Percentiles rank a stretch among this genome's conserved stretches.
Conservation (phyloP, 2,329 filamentous ascomycete genomes). For the Periconia macrospinosa region DNA sequence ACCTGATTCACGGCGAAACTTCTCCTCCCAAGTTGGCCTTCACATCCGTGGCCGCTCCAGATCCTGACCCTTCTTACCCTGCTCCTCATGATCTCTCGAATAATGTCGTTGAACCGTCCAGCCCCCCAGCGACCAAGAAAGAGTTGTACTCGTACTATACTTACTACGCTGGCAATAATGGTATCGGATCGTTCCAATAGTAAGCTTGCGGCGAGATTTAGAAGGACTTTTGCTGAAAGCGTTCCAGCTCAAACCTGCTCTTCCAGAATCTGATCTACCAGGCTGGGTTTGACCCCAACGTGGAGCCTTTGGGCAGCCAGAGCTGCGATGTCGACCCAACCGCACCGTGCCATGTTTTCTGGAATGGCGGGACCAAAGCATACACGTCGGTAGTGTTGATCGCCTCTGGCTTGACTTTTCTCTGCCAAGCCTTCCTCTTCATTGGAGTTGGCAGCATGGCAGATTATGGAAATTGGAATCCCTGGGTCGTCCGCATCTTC, state of each 20-base stretch:
- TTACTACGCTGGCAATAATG: constrained; percentile 70
- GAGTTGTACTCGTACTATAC: constrained; percentile 26
- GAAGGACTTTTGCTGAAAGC: no score
- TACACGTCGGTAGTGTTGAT: constrained; percentile 68
- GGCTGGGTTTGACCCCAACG: constrained; percentile 55
- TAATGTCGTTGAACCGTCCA: constrained; percentile 1
- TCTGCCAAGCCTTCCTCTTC: constrained; percentile 63
- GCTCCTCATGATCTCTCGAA: no score
- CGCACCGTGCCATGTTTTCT: constrained; percentile 11
- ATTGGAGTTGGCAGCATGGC: constrained; percentile 57
- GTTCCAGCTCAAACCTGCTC: no score
- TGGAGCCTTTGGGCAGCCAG: constrained; percentile 59
- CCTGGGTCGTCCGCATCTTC: constrained; percentile 64
- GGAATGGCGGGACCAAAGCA: constrained; percentile 45
- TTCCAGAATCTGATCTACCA: no score
- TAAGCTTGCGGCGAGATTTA: no score
- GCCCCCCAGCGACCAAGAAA: constrained; percentile 3
- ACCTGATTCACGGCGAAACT: no score
- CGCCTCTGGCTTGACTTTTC: constrained; percentile 69
- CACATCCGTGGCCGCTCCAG: no score
- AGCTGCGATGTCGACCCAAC: constrained; percentile 33
- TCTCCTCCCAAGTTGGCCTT: no score
- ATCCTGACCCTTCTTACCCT: no score
- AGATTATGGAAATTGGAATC: constrained; percentile 68
- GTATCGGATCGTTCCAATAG: constrained; percentile 30